These are phyloP conservation scores for Paracamarosporium sp. DNA, from an alignment of 2,329 filamentous ascomycete species.

Conservation along the genomic window DNA sequence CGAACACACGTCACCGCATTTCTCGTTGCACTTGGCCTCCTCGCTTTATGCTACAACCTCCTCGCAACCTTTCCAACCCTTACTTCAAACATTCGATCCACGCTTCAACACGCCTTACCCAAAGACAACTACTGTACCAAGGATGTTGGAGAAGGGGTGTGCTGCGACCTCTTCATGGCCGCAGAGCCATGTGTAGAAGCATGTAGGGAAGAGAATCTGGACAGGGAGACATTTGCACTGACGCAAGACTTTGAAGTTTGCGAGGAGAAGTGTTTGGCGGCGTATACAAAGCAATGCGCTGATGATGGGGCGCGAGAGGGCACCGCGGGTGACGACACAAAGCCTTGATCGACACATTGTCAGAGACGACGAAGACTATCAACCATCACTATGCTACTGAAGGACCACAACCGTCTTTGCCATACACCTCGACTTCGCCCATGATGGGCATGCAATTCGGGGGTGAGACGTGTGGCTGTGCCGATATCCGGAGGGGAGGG, in stretches of 20 bases:
- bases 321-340: background rate
- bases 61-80: conserved; percentile 16
- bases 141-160: conserved; percentile 28
- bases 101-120: conserved; percentile 4
- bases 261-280: conserved; percentile 17
- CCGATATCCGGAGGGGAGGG: background rate
- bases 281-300: conserved; percentile 12
- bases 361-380: background rate
- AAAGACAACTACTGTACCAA: conserved; percentile 25
- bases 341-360: background rate
- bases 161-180: conserved; percentile 32
- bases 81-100: conserved; percentile 8
- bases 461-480: background rate
- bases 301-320: conserved; percentile 6
- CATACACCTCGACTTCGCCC: background rate
- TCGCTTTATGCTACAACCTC: conserved; percentile 27
- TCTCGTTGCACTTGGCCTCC: conserved; percentile 23
- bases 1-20: conserved; percentile 12
- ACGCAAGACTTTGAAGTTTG: conserved; percentile 38
- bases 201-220: conserved; percentile 30
- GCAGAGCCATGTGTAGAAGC: conserved; percentile 36
- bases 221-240: conserved; percentile 31
- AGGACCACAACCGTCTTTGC: background rate
- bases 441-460: background rate
- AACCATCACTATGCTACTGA: background rate